Evolutionary conservation across 495 filamentous ascomycete species (phyloP).

Genomic region (Hypoxylon cercidicola): DNA sequence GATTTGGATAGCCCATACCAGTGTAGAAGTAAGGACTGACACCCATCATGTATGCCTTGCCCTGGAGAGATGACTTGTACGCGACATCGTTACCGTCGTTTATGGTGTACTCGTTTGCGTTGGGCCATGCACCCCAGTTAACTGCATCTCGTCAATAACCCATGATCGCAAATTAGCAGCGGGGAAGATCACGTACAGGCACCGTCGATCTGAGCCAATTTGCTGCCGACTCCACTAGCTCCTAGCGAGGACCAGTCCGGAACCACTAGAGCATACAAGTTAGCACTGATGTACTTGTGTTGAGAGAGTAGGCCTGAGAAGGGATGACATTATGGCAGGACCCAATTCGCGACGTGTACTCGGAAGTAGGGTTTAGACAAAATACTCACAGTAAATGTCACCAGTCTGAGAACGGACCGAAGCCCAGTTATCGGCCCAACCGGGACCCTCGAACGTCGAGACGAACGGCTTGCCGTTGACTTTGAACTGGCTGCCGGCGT

Average conservation of each 20-base stretch:
- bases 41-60: constrained; percentile 82
- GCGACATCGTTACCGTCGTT: constrained; percentile 61
- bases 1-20: constrained; percentile 42
- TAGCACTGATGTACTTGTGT: background rate
- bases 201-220: constrained; percentile 66
- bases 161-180: background rate
- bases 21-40: constrained; percentile 81
- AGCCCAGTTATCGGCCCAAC: constrained; percentile 67
- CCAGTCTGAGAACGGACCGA: constrained; percentile 62
- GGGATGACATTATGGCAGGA: background rate
- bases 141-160: constrained; percentile 46
- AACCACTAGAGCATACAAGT: constrained; percentile 52
- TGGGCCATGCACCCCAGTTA: constrained; percentile 80
- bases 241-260: constrained; percentile 72
- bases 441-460: constrained; percentile 76
- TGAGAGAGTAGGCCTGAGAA: background rate
- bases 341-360: background rate
- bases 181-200: constrained; percentile 53
- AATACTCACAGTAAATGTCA: constrained; percentile 56
- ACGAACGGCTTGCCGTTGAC: constrained; percentile 69
- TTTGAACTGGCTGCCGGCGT: constrained; percentile 62
- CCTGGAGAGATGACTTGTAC: constrained; percentile 60
- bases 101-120: constrained; percentile 64
- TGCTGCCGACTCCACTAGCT: constrained; percentile 56
- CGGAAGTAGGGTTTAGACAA: background rate